phyloP scores from a whole-genome alignment of 257 asterid genomes.

The Craterostigma plantagineum region DNA sequence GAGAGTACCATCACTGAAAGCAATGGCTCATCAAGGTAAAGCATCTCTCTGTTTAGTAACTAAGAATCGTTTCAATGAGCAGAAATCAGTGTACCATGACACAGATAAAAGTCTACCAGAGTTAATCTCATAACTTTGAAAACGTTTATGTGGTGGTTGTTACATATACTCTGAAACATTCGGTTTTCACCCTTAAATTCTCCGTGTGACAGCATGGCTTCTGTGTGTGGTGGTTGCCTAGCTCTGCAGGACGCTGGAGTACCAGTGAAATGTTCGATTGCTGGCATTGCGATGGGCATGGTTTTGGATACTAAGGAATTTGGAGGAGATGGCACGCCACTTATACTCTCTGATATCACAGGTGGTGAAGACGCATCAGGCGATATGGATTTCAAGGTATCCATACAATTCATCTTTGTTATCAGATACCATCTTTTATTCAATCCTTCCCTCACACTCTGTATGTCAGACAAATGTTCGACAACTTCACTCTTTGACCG shows the following conservation, averaged over 20 bases:
- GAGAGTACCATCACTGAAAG: slow-evolving; percentile 99
- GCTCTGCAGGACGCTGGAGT: slow-evolving; percentile 99
- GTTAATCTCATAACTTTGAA: too few relatives aligned
- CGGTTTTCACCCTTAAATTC: too few relatives aligned
- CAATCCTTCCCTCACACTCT: slow-evolving; percentile 2
- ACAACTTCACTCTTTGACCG: neutral
- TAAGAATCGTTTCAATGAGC: too few relatives aligned
- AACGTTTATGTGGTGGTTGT: too few relatives aligned
- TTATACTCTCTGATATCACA: slow-evolving; percentile 88
- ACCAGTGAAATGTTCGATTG: slow-evolving; percentile 69
- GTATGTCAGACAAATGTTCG: too few relatives aligned
- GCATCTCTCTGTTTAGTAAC: slow-evolving; percentile 2
- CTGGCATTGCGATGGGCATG: slow-evolving; percentile 99
- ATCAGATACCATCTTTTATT: too few relatives aligned
- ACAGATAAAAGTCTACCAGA: too few relatives aligned
- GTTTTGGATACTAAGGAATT: slow-evolving; percentile 86
- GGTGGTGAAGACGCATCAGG: slow-evolving; percentile 99
- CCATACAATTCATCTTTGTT: too few relatives aligned
- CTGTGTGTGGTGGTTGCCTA: slow-evolving; percentile 96
- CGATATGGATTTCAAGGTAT: slow-evolving; percentile 98
- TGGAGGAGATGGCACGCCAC: slow-evolving; percentile 98
- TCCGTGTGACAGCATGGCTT: slow-evolving; percentile 72
- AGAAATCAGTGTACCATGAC: too few relatives aligned
- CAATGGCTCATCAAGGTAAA: slow-evolving; percentile 95
- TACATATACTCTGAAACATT: too few relatives aligned